Percentiles rank a stretch among this genome's conserved stretches.
These are phyloP conservation scores for Antitrichia curtipendula DNA, from an alignment of 225 moss, liverwort and hornwort genomes.

Conservation along the genomic window DNA sequence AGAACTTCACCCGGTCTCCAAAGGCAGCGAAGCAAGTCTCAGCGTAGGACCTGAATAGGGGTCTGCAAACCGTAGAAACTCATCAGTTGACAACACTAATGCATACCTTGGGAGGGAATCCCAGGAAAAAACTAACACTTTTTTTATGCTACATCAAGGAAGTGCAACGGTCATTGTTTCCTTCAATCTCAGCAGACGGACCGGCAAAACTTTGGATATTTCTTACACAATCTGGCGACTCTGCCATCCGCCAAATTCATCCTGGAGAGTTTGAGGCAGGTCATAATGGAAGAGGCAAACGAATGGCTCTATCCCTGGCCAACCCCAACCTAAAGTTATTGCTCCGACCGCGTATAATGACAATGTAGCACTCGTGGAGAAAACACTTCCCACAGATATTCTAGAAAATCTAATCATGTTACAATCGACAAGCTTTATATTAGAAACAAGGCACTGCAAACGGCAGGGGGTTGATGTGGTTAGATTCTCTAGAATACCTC, in stretches of 20 bases:
- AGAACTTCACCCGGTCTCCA: slow-evolving; percentile 48
- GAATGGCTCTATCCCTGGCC: slow-evolving; percentile 15
- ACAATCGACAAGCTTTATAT: neutral
- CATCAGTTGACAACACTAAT: neutral
- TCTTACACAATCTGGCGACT: slow-evolving; percentile 35
- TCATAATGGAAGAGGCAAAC: slow-evolving; percentile 40
- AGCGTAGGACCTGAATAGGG: slow-evolving; percentile 8
- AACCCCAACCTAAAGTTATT: neutral
- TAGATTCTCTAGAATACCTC: neutral
- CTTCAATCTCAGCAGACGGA: neutral
- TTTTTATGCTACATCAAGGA: neutral
- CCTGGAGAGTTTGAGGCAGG: slow-evolving; percentile 34
- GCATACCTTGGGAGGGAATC: neutral
- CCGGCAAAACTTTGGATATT: neutral
- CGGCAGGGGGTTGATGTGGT: neutral
- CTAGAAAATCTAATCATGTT: neutral
- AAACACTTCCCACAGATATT: neutral
- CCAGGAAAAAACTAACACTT: neutral
- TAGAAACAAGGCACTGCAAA: neutral
- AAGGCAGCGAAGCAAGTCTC: slow-evolving; percentile 43
- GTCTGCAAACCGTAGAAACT: neutral
- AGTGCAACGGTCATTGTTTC: neutral
- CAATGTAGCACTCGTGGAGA: neutral
- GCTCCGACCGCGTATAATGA: neutral
- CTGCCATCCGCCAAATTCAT: slow-evolving; percentile 42